Conservation (phyloP, 306 rosid species). For the Vigna angularis region DNA sequence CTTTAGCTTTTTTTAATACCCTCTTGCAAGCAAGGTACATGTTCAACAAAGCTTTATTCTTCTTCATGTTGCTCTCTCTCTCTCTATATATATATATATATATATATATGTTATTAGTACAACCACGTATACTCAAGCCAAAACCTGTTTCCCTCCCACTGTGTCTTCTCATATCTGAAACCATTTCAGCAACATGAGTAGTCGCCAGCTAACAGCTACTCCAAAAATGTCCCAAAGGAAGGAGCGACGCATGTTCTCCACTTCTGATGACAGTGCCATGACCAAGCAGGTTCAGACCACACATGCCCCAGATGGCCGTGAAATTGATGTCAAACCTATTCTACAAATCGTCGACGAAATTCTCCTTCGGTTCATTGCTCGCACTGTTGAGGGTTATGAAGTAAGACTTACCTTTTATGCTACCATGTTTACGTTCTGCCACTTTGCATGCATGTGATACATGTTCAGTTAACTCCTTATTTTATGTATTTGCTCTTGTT, state of each 20-base stretch:
- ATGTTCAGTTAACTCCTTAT: neutral
- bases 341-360: slow-evolving; percentile 64
- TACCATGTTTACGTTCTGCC: neutral
- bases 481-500: neutral
- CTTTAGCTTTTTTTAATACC: slow-evolving; percentile 71
- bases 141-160: neutral
- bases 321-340: slow-evolving; percentile 69
- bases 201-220: neutral
- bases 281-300: slow-evolving; percentile 76
- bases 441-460: neutral
- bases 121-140: slow-evolving; percentile 40
- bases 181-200: slow-evolving; percentile 52
- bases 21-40: slow-evolving; percentile 83
- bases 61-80: slow-evolving; percentile 39
- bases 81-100: slow-evolving; percentile 52
- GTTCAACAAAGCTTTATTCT: slow-evolving; percentile 74
- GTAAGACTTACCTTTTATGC: slow-evolving; percentile 36
- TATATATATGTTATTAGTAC: slow-evolving; percentile 26
- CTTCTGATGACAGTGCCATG: slow-evolving; percentile 75
- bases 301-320: slow-evolving; percentile 69
- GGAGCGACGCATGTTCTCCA: slow-evolving; percentile 56
- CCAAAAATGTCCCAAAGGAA: slow-evolving; percentile 48
- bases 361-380: slow-evolving; percentile 52
- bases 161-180: neutral
- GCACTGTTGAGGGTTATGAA: slow-evolving; percentile 48